These are phyloP conservation scores for Salix caprea DNA, from an alignment of 345 rosid species.

Conservation along the genomic window DNA sequence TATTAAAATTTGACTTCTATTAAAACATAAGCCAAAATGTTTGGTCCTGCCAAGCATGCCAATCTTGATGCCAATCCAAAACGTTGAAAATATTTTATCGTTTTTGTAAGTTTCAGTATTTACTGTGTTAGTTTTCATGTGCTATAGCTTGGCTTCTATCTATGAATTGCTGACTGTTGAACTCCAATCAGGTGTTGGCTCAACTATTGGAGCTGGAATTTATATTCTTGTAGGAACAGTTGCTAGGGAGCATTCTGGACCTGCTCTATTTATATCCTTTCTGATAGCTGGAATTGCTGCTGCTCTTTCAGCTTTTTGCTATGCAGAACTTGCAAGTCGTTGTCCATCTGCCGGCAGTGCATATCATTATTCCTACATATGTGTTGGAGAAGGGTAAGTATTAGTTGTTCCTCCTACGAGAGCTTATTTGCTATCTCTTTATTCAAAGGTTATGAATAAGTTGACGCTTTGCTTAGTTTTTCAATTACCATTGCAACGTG, in stretches of 20 bases:
- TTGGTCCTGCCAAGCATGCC: not conserved
- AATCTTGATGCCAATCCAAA: not conserved
- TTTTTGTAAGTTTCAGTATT: not conserved
- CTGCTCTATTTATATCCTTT: conserved; percentile 84
- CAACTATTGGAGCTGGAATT: conserved; percentile 98
- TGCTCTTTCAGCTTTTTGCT: conserved; percentile 93
- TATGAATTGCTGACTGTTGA: not conserved
- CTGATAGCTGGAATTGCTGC: conserved; percentile 92
- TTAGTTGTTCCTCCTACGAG: not conserved
- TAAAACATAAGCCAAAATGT: not conserved
- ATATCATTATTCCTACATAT: conserved; percentile 91
- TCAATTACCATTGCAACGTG: not conserved
- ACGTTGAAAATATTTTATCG: not conserved
- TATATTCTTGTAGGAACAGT: conserved; percentile 96
- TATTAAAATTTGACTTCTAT: not conserved
- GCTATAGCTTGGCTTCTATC: not conserved
- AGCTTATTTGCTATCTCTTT: not conserved
- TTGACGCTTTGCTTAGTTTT: not conserved
- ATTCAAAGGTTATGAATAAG: not conserved
- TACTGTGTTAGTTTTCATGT: not conserved
- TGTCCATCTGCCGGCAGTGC: conserved; percentile 99
- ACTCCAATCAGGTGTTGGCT: conserved; percentile 68
- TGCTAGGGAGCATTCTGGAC: conserved; percentile 97
- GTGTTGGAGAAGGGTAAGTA: conserved; percentile 88
- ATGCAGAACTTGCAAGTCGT: conserved; percentile 91